Base-by-base conservation (phyloP, 192 early-diverging fungal genomes). In the Umbelopsis isabellina region DNA sequence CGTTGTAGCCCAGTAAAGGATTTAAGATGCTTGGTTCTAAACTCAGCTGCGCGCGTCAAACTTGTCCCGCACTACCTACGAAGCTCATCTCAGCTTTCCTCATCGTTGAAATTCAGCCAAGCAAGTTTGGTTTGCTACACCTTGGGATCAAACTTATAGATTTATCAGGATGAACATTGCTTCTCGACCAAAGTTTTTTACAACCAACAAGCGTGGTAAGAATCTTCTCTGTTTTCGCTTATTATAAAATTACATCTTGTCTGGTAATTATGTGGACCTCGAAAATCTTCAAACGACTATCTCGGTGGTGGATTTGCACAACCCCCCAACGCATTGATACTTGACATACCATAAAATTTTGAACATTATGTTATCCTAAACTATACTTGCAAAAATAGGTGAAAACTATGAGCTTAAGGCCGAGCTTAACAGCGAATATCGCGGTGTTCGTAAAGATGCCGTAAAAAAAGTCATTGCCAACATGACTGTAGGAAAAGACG, bases 401-500 rank as follows among this genome's bases (percentile, higher is more conserved):
- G 97, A 99, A 79, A 98, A 97, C 85, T 97, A 93, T 77, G 97
- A 99, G 84, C 86, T 99, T n/a, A 90, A 94, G 75, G 91, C 92
- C 8, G 97, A 98, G 70, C 84, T 99, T 50, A 99, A 99, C 82
- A 93, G 91, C 81, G 97, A 99, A 84, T 98, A 98, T 83, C 91
- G 90, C 68, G 94, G 98, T 69, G 84, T 91, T 52, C 87, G 97
- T 64, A 98, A 98, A 78, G 97, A 99, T 84, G 94, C 96, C 1
- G 97, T 99, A 37, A 96, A 97, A 72, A 93, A 96, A 78, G 97
- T 99, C 50, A 98, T 99, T 78, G 97, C 97, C 49, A 99, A 99
- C 81, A 99, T 99, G 97, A 99, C 97, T 10, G 94, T 99, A 37
- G 97, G 97, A 70, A 99, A 99, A 74, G 97, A 99, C 78, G 97